Evolutionary conservation across 1,284 basidiomycete genomes (phyloP).

Genomic region (Pyrrhoderma lamaoense): DNA sequence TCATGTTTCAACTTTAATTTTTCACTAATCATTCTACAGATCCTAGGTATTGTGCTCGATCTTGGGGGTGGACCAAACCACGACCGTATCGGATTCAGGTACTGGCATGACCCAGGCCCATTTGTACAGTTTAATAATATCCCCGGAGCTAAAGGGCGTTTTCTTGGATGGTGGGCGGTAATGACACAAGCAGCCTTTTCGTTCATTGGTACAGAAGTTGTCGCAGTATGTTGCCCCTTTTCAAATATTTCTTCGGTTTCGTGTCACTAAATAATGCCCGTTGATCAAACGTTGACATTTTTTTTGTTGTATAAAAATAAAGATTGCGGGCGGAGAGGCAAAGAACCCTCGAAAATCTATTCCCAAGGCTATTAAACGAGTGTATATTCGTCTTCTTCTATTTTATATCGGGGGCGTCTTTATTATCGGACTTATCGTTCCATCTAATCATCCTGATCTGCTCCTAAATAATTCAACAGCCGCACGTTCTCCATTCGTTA

Average conservation of each 20-base stretch:
- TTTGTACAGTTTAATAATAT: conserved; percentile 55
- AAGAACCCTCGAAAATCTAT: conserved; percentile 63
- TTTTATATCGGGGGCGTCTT: conserved; percentile 67
- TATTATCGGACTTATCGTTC: conserved; percentile 73
- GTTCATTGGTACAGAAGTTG: conserved; percentile 79
- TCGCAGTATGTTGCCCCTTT: conserved; percentile 56
- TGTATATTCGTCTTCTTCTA: conserved; percentile 65
- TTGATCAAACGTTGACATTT: neutral
- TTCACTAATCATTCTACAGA: conserved; percentile 19
- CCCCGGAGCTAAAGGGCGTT: conserved; percentile 51
- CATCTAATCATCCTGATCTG: conserved; percentile 55
- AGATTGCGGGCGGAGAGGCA: conserved; percentile 76
- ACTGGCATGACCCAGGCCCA: conserved; percentile 70
- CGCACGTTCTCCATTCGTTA: conserved; percentile 75
- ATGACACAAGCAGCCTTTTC: conserved; percentile 77
- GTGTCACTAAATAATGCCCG: neutral
- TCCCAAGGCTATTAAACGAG: conserved; percentile 57
- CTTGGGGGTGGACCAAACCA: conserved; percentile 57
- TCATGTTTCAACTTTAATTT: neutral
- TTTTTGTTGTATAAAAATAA: conserved; percentile 15
- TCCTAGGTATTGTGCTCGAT: conserved; percentile 59
- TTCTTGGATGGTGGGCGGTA: conserved; percentile 63
- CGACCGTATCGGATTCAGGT: conserved; percentile 50
- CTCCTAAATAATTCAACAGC: conserved; percentile 51
- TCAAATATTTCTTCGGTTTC: neutral